These are phyloP conservation scores for Chamaecyparis obtusa DNA, from an alignment of 75 land plant species.

Conservation along the genomic window DNA sequence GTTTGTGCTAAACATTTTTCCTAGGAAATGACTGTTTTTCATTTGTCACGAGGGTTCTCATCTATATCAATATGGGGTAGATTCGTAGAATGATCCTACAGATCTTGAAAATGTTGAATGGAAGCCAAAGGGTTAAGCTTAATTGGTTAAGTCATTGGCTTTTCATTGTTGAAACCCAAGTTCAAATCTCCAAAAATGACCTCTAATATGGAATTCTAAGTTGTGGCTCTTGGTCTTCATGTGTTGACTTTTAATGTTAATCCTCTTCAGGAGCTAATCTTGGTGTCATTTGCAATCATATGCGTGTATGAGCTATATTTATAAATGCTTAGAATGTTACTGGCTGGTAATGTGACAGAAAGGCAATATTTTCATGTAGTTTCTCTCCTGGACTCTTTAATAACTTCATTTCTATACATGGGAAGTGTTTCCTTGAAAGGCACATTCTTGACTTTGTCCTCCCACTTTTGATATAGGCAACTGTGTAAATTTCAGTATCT, in stretches of 20 bases:
- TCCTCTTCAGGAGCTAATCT: too few species aligned
- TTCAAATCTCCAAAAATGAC: too few species aligned
- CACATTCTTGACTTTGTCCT: neutral
- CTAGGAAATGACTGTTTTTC: neutral
- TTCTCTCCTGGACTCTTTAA: neutral
- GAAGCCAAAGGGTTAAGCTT: neutral
- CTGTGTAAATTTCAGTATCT: neutral
- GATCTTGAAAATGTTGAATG: neutral
- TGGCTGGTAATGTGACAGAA: neutral
- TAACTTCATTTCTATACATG: neutral
- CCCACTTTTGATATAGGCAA: neutral
- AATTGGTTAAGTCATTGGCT: too few species aligned
- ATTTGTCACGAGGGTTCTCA: neutral
- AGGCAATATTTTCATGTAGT: neutral
- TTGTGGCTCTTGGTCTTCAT: too few species aligned
- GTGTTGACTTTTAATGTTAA: too few species aligned
- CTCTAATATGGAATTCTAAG: too few species aligned
- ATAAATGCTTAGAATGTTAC: neutral
- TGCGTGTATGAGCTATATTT: too few species aligned
- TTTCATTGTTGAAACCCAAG: too few species aligned
- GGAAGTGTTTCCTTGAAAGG: neutral
- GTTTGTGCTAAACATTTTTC: neutral
- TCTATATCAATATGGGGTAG: neutral
- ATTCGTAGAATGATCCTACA: neutral
- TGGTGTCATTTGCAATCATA: too few species aligned